A percentile compares a stretch with the other conserved stretches of the same genome.
phyloP scores from a whole-genome alignment of 305 asterid genomes.

The Nicotiana rustica region DNA sequence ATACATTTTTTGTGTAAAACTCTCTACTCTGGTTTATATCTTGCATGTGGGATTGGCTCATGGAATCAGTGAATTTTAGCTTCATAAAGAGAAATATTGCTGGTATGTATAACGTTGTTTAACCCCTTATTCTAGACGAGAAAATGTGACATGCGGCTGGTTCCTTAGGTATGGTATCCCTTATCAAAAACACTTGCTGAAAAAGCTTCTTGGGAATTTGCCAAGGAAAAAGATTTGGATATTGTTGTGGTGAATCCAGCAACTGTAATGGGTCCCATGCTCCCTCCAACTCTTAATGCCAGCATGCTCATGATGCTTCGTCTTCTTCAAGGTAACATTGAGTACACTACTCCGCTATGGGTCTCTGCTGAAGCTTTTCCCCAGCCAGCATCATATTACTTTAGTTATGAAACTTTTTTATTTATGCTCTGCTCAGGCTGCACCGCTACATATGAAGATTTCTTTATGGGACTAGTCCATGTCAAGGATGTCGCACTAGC shows the following conservation, averaged over 20 bases:
- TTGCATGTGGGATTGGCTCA: conserved; percentile 17
- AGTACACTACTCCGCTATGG: neutral
- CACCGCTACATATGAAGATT: conserved; percentile 60
- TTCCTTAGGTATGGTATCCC: conserved; percentile 76
- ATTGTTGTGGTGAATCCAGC: conserved; percentile 91
- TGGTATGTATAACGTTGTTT: neutral
- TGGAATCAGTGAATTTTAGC: conserved; percentile 10
- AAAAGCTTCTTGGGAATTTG: conserved; percentile 91
- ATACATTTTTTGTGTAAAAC: neutral
- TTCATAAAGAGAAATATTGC: neutral
- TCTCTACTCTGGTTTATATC: conserved; percentile 27
- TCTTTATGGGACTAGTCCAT: conserved; percentile 82
- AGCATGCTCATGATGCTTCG: conserved; percentile 88
- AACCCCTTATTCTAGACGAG: neutral
- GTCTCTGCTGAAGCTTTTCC: neutral
- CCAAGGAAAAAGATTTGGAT: conserved; percentile 72
- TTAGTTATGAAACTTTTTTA: conserved; percentile 24
- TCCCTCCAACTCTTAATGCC: conserved; percentile 72
- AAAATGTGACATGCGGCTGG: neutral
- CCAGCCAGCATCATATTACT: neutral
- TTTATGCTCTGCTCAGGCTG: conserved; percentile 50
- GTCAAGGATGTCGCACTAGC: conserved; percentile 90
- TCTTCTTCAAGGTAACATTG: conserved; percentile 74
- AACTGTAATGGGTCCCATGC: conserved; percentile 79
- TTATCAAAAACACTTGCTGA: conserved; percentile 89